Evolutionary conservation across 2,329 filamentous ascomycete genomes (phyloP).

Genomic region (Zalaria sp.): DNA sequence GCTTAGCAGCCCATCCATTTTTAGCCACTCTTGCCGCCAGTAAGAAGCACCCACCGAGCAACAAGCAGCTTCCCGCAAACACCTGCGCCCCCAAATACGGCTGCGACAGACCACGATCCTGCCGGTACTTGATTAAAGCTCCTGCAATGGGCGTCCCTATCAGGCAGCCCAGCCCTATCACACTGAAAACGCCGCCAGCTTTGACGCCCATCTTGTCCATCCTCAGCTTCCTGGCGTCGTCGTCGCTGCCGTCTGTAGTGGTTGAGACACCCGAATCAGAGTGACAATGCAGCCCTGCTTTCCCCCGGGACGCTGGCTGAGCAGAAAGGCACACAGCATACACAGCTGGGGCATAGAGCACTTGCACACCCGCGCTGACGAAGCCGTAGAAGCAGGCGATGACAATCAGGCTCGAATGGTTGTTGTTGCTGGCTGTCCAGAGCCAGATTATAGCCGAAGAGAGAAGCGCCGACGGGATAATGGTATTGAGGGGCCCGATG

Average conservation of each 20-base stretch:
- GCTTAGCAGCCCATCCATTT: conserved; percentile 10
- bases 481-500: conserved; percentile 20
- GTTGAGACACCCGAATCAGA: too few relatives aligned
- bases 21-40: conserved; percentile 10
- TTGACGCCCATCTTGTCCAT: conserved; percentile 11
- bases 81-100: conserved; percentile 12
- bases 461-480: conserved; percentile 26
- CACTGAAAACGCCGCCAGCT: conserved; percentile 12
- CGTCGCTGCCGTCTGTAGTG: not conserved
- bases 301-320: too few relatives aligned
- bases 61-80: conserved; percentile 10
- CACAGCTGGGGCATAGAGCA: conserved; percentile 14
- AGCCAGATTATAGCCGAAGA: conserved; percentile 33
- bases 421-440: conserved; percentile 29
- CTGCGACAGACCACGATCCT: conserved; percentile 5
- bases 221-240: not conserved
- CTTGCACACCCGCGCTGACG: conserved; percentile 16
- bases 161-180: conserved; percentile 11
- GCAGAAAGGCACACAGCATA: conserved; percentile 10
- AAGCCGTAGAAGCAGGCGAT: conserved; percentile 20
- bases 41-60: conserved; percentile 10
- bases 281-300: too few relatives aligned
- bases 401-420: conserved; percentile 9
- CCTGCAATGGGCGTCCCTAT: conserved; percentile 14
- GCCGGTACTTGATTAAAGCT: conserved; percentile 9